Evolutionary conservation across 2,329 filamentous ascomycete genomes (phyloP), one percentile per base, ranked within the genome.

Genomic region (Colletotrichum cordylinicola): DNA sequence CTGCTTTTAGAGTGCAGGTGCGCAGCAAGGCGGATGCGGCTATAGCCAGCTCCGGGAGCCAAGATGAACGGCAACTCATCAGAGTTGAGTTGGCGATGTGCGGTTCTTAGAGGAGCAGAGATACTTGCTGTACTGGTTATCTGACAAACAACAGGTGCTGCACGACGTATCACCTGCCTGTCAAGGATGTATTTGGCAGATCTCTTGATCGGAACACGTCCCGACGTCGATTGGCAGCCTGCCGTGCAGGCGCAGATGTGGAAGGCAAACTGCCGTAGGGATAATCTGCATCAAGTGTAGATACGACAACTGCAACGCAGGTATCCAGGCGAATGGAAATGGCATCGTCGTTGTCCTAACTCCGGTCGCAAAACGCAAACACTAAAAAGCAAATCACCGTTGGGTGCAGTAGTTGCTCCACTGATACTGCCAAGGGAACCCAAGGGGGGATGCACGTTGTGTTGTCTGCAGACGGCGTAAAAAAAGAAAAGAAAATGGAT

Each of bases 391-490:
- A 71, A 74, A 70, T 70, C 67, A 69, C 66, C 66, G 66, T 43
- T 70, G 33, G 67, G 67, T 70, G 67, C 67, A 70, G 67, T 61
- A 62, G 66, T 8, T 13, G 67, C 39, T 52, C 71, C 71, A 74
- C 71, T 55, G 58, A 71, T 61, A 43, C 10, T 21, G 24, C 18
- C 37, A 27, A 21, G 43, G 43, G 24, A 35, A 33, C 62, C 37
- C 24, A 55, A 29, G 39, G 21, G 39, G 21, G 12, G 33, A 55
- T 24, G 56, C 43, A 65, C 43, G 60, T 33, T 48, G 58, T 31
- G 35, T 29, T 48, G 60, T 71, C 67, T 74, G 72, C 72, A 52
- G 67, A 60, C 43, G 60, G 72, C 72, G 72, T 71, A 62, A 48
- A 61, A 67, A 29, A 56, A 29, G 29, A 55, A 48, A 65, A 65